phyloP scores from a whole-genome alignment of 2,329 filamentous ascomycete genomes.

The Ophiostoma tasmaniense region DNA sequence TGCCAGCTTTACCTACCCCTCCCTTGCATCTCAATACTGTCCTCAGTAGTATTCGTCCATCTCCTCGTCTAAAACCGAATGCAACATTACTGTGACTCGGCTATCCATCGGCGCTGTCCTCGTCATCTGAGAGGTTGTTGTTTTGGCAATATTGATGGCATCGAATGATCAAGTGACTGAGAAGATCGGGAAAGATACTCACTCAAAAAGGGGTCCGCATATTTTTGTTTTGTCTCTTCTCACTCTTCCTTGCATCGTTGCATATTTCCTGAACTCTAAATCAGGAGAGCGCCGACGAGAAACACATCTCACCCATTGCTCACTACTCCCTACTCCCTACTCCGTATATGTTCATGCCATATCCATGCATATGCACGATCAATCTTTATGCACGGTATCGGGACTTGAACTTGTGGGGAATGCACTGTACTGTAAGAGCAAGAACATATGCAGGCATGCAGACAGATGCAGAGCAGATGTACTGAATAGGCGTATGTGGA shows the following conservation, averaged over 20 bases:
- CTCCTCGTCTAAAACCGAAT: neutral
- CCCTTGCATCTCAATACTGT: neutral
- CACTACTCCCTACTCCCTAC: neutral
- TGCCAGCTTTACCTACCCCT: neutral
- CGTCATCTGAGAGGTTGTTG: neutral
- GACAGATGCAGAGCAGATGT: neutral
- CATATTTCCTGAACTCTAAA: neutral
- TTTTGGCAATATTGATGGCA: neutral
- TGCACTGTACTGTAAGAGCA: neutral
- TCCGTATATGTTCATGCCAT: neutral
- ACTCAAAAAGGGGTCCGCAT: neutral
- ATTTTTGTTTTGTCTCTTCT: neutral
- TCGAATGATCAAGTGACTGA: neutral
- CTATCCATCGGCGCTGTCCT: neutral
- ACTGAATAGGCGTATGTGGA: neutral
- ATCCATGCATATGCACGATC: conserved; percentile 2
- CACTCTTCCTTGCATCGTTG: neutral
- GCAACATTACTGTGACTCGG: neutral
- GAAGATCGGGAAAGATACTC: neutral
- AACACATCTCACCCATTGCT: neutral
- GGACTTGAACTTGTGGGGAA: neutral
- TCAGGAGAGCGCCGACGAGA: neutral
- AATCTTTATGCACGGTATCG: neutral
- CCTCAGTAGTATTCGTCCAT: neutral
- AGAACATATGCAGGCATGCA: neutral